Evolutionary conservation across 805 yeast genomes (phyloP).

Genomic region (Metschnikowia gruessii): DNA sequence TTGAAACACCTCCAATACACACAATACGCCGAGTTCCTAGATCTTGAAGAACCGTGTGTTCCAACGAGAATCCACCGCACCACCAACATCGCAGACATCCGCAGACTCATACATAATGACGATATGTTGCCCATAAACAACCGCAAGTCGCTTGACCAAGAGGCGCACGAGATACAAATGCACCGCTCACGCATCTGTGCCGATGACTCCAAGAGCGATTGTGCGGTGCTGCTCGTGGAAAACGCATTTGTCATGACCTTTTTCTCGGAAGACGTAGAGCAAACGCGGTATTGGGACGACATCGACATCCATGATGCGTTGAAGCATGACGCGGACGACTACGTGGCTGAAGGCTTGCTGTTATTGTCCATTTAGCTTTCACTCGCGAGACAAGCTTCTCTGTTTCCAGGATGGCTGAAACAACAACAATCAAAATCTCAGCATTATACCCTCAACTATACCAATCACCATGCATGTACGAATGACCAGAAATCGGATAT

Average conservation of each 20-base stretch:
- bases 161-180: conserved; percentile 15
- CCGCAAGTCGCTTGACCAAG: conserved; percentile 17
- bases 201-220: neutral
- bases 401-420: too few relatives aligned
- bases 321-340: conserved; percentile 9
- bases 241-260: conserved; percentile 19
- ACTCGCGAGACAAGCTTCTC: too few relatives aligned
- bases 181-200: conserved; percentile 4
- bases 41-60: conserved; percentile 6
- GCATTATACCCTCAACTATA: too few relatives aligned
- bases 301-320: conserved; percentile 11
- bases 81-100: conserved; percentile 13
- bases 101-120: conserved; percentile 8
- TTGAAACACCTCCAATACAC: conserved; percentile 7
- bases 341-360: neutral
- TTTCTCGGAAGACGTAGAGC: conserved; percentile 4
- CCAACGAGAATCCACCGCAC: conserved; percentile 17
- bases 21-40: conserved; percentile 7
- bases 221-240: conserved; percentile 15
- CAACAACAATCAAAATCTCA: too few relatives aligned
- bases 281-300: conserved; percentile 17
- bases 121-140: conserved; percentile 16
- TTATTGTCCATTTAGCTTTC: neutral
- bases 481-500: too few relatives aligned
- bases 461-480: too few relatives aligned